Conservation (phyloP, 139 green algal genomes). For the Haematococcus lacustris region DNA sequence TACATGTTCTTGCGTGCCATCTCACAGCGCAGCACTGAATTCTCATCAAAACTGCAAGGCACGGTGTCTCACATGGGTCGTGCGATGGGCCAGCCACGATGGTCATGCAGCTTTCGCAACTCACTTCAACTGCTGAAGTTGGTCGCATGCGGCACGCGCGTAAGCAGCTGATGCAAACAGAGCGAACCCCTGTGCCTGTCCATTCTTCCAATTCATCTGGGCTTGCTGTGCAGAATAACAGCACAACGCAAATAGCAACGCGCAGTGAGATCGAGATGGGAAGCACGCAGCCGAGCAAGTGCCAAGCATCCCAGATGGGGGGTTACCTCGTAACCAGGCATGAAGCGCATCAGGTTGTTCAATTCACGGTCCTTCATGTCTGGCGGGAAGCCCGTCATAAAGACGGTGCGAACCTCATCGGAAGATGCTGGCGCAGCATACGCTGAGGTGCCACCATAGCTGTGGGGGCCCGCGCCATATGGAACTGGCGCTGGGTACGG, state of each 20-base stretch:
- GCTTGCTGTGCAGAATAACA: too few species aligned
- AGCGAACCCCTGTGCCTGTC: slow-evolving; percentile 72
- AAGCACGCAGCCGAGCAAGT: too few species aligned
- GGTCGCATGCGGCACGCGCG: slow-evolving; percentile 48
- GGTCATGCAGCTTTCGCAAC: too few species aligned
- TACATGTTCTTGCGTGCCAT: slow-evolving; percentile 88
- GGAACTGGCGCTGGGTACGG: slow-evolving; percentile 8
- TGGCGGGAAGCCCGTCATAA: slow-evolving; percentile 79
- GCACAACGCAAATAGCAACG: too few species aligned
- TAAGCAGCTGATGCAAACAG: slow-evolving; percentile 54
- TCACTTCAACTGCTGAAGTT: slow-evolving; percentile 17
- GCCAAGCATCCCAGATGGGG: too few species aligned
- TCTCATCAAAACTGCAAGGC: slow-evolving; percentile 63
- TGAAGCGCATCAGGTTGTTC: slow-evolving; percentile 89
- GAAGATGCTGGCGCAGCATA: too few species aligned
- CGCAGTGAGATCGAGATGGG: too few species aligned
- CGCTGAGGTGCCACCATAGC: not conserved
- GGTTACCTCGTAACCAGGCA: slow-evolving; percentile 83
- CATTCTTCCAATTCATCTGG: slow-evolving; percentile 74
- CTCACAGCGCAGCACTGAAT: slow-evolving; percentile 62
- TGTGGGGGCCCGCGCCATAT: slow-evolving; percentile 1
- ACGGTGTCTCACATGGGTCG: too few species aligned
- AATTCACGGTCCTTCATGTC: slow-evolving; percentile 90
- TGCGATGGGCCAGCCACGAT: too few species aligned
- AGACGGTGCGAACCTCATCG: slow-evolving; percentile 81